phyloP scores from a whole-genome alignment of 208 protist species.

The Leishmania aethiopica region DNA sequence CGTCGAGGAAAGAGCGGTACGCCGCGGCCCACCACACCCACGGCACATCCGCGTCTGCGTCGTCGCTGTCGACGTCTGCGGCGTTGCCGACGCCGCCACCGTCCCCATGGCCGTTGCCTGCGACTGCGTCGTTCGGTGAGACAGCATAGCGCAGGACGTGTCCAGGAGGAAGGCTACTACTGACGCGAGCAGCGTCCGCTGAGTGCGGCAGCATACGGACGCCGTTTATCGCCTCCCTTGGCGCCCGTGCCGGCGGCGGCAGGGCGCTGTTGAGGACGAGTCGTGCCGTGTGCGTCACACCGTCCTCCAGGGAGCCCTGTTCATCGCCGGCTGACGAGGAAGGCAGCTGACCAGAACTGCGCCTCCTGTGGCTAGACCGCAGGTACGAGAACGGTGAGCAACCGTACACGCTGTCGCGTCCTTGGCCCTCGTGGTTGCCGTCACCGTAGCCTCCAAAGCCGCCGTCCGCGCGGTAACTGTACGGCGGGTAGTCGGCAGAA shows the following conservation, averaged over 20 bases:
- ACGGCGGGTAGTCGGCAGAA: neutral
- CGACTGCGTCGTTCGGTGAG: neutral
- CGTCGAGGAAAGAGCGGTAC: constrained; percentile 78
- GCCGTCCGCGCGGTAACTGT: neutral
- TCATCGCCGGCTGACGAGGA: neutral
- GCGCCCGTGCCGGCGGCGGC: constrained; percentile 25
- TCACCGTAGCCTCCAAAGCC: neutral
- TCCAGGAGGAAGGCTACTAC: neutral
- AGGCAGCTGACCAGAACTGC: neutral
- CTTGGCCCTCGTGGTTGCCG: neutral
- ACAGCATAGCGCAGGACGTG: neutral
- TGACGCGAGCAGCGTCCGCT: neutral
- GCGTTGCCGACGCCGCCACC: neutral
- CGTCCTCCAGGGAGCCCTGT: neutral
- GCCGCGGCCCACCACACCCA: constrained; percentile 80
- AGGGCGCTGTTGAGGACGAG: constrained; percentile 33
- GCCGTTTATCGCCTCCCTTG: neutral
- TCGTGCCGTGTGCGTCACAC: constrained; percentile 23
- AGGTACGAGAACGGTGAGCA: constrained; percentile 11
- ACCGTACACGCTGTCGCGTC: neutral
- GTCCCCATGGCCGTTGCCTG: neutral
- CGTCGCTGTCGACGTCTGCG: neutral
- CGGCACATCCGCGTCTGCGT: constrained; percentile 26
- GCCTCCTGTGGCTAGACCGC: constrained; percentile 1
- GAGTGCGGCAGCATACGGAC: neutral